phyloP scores from a whole-genome alignment of 2,329 filamentous ascomycete species.

The Coniochaeta sp. region DNA sequence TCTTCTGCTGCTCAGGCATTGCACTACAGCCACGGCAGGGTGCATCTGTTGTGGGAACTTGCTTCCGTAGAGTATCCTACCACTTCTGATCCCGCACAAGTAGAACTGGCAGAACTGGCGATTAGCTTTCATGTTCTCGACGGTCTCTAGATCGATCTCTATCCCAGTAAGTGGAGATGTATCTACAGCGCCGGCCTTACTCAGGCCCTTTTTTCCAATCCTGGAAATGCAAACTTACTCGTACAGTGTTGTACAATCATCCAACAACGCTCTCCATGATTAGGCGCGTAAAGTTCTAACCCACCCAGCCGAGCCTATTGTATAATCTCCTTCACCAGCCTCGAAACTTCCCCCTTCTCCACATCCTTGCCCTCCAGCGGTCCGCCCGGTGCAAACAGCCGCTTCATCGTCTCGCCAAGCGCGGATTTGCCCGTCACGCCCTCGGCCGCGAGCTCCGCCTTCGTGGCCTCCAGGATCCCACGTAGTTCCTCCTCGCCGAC shows the following conservation, averaged over 20 bases:
- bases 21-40: not conserved
- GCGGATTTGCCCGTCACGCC: constrained; percentile 35
- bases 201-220: not conserved
- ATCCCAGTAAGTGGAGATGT: not conserved
- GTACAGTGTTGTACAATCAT: not conserved
- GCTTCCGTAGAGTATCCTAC: not conserved
- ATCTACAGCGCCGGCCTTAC: not conserved
- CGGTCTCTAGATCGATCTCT: not conserved
- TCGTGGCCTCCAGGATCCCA: constrained; percentile 39
- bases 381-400: constrained; percentile 40
- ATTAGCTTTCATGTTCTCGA: not conserved
- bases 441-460: constrained; percentile 41
- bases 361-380: constrained; percentile 56
- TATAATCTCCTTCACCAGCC: constrained; percentile 46
- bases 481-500: constrained; percentile 52
- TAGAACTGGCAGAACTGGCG: not conserved
- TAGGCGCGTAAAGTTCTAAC: not conserved
- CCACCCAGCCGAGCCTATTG: not conserved
- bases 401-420: constrained; percentile 58
- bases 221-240: not conserved
- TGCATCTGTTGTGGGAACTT: not conserved
- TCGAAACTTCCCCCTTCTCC: constrained; percentile 53
- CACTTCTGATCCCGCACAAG: not conserved
- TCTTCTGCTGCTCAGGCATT: not conserved
- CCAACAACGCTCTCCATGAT: not conserved